Evolutionary conservation across 768 basidiomycete genomes (phyloP), one percentile per base, ranked within the genome.

Genomic region (Boletus rubropictus): DNA sequence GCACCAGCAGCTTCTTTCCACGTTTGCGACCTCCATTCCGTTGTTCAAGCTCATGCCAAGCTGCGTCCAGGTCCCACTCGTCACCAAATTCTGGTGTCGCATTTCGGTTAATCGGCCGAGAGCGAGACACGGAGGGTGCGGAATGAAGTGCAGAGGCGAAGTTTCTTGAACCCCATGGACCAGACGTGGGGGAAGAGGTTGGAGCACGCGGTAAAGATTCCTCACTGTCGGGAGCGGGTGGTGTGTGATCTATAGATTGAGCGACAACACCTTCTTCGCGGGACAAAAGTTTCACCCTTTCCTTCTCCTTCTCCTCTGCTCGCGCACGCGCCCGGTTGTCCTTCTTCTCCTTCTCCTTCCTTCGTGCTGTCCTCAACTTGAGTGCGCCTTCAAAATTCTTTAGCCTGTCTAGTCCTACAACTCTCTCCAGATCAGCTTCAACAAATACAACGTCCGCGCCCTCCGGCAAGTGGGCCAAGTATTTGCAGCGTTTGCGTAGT

Each of bases 361-460:
- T 75, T 53, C 85, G 77, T 9, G 77, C 63, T 1, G 82, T 75
- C 25, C 95, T 82, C 67, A 80, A 77, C 67, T 80, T 86, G 46
- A 99, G 72, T 25, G 89, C 79, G 2, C 78, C 79, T 59, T 93
- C 90, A 57, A 96, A 99, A 48, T 78, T 84, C 72, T 79, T 84
- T 45, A 97, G 64, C 0, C 85, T 83, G 10, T 84, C 84, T 12
- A 62, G 59, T 25, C 90, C 86, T 17, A 97, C 88, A 29, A 94
- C 86, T 7, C 72, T 73, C 48, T 77, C 73, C 15, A 98, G 70
- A 61, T 95, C 86, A 7, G 90, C 81, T 67, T 99, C 94, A 44
- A 97, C 72, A 66, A 97, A 97, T 20, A 92, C 85, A 37, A 97
- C 90, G 59, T 98, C 94, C 31, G 90, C 84, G 36, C 89, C 84